phyloP scores from a whole-genome alignment of 1,139 yeast genomes.

The Sugiyamaella neomexicana region DNA sequence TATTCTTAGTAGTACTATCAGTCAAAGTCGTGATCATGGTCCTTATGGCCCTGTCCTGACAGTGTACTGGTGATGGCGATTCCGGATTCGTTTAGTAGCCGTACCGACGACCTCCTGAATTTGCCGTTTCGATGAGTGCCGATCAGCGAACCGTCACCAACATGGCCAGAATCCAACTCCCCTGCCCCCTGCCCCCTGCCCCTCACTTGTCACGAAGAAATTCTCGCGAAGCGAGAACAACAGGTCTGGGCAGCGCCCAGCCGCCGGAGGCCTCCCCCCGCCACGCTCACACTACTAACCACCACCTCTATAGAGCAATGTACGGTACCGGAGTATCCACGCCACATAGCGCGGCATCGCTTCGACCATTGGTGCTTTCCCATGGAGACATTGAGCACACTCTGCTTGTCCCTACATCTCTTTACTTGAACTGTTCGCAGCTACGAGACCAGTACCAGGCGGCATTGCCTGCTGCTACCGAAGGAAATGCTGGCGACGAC shows the following conservation, averaged over 20 bases:
- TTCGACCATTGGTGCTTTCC: constrained; percentile 76
- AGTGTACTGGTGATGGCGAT: background rate
- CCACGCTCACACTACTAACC: constrained; percentile 1
- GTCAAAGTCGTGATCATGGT: background rate
- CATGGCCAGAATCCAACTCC: no score
- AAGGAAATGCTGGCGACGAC: constrained; percentile 79
- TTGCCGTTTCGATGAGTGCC: background rate
- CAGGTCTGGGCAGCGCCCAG: background rate
- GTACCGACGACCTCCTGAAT: background rate
- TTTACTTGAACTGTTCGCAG: constrained; percentile 80
- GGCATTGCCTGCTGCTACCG: constrained; percentile 73
- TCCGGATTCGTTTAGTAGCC: background rate
- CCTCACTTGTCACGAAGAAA: background rate
- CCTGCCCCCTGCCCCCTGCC: no score
- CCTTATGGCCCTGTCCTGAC: background rate
- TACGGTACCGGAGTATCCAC: constrained; percentile 45
- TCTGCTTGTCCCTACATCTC: constrained; percentile 77
- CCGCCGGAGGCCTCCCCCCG: background rate
- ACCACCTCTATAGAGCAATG: constrained; percentile 16
- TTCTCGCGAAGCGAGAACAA: background rate
- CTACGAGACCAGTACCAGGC: constrained; percentile 82
- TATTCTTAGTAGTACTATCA: no score
- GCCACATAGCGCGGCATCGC: constrained; percentile 49
- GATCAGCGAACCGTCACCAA: no score
- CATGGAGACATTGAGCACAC: constrained; percentile 91